Evolutionary conservation across 495 filamentous ascomycete genomes (phyloP), one percentile per base, ranked within the genome.

Genomic region (Cryomyces minteri): DNA sequence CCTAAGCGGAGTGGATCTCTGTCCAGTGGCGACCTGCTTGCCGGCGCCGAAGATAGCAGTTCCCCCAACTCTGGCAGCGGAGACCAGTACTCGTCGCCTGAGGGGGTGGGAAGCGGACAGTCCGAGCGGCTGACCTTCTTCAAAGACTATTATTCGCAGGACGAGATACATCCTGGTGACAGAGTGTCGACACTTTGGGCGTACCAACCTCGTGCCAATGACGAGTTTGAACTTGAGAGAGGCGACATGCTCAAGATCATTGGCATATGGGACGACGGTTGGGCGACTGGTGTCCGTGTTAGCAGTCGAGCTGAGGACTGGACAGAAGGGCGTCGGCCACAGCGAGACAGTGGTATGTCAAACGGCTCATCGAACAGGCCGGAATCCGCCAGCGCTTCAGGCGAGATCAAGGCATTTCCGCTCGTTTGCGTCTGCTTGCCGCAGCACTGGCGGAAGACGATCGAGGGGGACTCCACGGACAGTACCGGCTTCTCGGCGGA

Each of bases 231-330:
- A 48, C 69, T 99, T 30, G 90, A 96, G 49, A 77, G 92, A 43
- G 92, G 92, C 40, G 92, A 99, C 62, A 95, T 99, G 90, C 69
- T 99, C 48, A 94, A 94, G 63, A 82, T 99, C 31, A 82, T 99
- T 43, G 92, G 92, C 36, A 95, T 99, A 50, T 99, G 92, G 92
- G 92, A 99, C 59, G 92, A 99, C 65, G 92, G 92, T 37, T 99
- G 92, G 92, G 92, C 92, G 31, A 99, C 92, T 7, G 92, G 92
- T 51, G 72, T 94, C 43, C 67, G 87, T 54, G 59, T 94, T 31
- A 66, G 79, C 41, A 84, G 94, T 51, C 71, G 77, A 45, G 87
- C 85, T 1, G 92, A 99, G 45, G 84, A 95, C 45, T 92, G 81
- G 70, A 83, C 90, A 51, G 71, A 72, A 25, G 75, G 77, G 43